Percentiles rank a stretch among this genome's conserved stretches.
Conservation (phyloP, 768 basidiomycete genomes). For the Termitomyces sp. region DNA sequence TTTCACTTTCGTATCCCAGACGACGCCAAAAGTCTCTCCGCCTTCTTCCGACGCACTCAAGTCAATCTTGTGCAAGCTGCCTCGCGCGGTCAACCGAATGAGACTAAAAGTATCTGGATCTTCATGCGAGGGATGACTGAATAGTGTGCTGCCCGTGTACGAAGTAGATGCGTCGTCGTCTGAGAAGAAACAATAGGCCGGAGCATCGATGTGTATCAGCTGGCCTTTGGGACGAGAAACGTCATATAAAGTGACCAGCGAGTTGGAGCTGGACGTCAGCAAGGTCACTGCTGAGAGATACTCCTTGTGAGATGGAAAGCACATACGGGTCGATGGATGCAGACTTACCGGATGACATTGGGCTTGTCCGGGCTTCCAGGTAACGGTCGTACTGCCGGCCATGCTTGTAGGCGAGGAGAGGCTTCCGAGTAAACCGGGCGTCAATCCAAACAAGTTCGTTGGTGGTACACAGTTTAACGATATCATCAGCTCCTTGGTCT, state of each 20-base stretch:
- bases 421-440: slow-evolving; percentile 46
- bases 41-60: slow-evolving; percentile 18
- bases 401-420: slow-evolving; percentile 60
- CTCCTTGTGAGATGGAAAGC: neutral
- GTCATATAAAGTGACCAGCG: slow-evolving; percentile 60
- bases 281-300: slow-evolving; percentile 42
- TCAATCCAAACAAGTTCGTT: slow-evolving; percentile 68
- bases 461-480: slow-evolving; percentile 56
- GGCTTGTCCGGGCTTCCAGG: slow-evolving; percentile 37
- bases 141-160: slow-evolving; percentile 26
- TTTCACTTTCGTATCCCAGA: slow-evolving; percentile 35
- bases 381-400: slow-evolving; percentile 54
- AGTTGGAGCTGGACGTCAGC: slow-evolving; percentile 54
- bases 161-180: slow-evolving; percentile 16
- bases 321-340: neutral
- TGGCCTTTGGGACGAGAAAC: slow-evolving; percentile 35
- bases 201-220: slow-evolving; percentile 37
- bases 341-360: slow-evolving; percentile 27
- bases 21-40: slow-evolving; percentile 17
- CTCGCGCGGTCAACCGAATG: slow-evolving; percentile 42
- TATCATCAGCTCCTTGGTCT: slow-evolving; percentile 30
- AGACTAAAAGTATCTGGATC: slow-evolving; percentile 24
- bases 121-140: slow-evolving; percentile 23
- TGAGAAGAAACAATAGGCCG: slow-evolving; percentile 40
- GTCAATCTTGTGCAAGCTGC: slow-evolving; percentile 39